phyloP scores from a whole-genome alignment of 495 filamentous ascomycete genomes.

The Rhypophila decipiens region DNA sequence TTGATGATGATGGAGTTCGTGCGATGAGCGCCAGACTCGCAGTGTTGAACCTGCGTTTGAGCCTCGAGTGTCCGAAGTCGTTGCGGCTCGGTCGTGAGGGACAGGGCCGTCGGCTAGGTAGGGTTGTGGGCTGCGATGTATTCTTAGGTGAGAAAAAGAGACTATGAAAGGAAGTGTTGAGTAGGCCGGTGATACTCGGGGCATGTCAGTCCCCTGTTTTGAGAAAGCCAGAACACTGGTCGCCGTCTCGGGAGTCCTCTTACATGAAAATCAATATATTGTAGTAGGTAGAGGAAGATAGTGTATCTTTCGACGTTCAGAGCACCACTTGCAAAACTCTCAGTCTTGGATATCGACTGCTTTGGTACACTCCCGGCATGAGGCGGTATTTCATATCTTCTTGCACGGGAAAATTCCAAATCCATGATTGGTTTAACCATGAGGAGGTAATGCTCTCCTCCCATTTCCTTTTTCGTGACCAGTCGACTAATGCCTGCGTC shows the following conservation, averaged over 20 bases:
- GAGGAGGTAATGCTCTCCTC: slow-evolving; percentile 5
- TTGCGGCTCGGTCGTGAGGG: neutral
- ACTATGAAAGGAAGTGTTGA: neutral
- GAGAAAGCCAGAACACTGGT: neutral
- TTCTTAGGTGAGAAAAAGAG: neutral
- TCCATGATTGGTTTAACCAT: slow-evolving; percentile 37
- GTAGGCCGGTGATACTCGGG: neutral
- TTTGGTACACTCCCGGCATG: neutral
- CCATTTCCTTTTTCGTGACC: no score
- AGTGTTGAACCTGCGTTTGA: neutral
- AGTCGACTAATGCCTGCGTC: no score
- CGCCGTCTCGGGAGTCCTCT: neutral
- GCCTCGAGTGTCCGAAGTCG: neutral
- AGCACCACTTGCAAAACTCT: neutral
- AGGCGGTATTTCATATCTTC: neutral
- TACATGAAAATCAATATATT: neutral
- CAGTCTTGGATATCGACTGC: neutral
- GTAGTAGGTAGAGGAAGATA: neutral
- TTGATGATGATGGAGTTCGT: neutral
- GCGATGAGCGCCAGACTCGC: neutral
- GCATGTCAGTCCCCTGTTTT: neutral
- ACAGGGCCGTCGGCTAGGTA: neutral
- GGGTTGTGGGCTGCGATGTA: neutral
- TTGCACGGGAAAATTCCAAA: slow-evolving; percentile 24
- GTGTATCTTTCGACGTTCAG: neutral